phyloP scores from a whole-genome alignment of 371 early-diverging fungal species.

The Lichtheimia corymbifera region DNA sequence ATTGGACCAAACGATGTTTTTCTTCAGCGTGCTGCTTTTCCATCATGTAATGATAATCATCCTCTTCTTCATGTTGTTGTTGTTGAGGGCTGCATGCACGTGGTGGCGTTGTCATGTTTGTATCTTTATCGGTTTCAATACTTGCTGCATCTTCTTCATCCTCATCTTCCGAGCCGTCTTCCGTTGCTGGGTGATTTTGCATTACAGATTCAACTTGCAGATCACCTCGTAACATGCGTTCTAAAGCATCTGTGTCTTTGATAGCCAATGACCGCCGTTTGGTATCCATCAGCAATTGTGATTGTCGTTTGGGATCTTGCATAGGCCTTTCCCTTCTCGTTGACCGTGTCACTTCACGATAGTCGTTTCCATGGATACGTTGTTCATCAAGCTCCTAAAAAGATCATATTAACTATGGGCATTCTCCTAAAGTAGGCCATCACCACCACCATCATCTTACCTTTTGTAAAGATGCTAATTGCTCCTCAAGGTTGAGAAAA shows the following conservation, averaged over 20 bases:
- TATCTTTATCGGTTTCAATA: slow-evolving; percentile 17
- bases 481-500: slow-evolving; percentile 49
- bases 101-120: slow-evolving; percentile 21
- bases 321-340: slow-evolving; percentile 6
- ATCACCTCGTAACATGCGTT: slow-evolving; percentile 48
- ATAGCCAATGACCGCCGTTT: slow-evolving; percentile 49
- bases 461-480: slow-evolving; percentile 45
- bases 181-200: not conserved
- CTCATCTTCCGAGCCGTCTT: slow-evolving; percentile 16
- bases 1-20: slow-evolving; percentile 11
- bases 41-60: not conserved
- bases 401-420: not conserved
- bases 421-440: too few relatives aligned
- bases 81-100: slow-evolving; percentile 15
- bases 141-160: slow-evolving; percentile 15
- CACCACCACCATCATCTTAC: slow-evolving; percentile 20
- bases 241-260: slow-evolving; percentile 45
- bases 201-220: slow-evolving; percentile 19
- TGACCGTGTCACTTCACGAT: too few relatives aligned
- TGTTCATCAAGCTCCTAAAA: slow-evolving; percentile 1
- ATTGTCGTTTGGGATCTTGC: slow-evolving; percentile 44
- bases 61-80: not conserved
- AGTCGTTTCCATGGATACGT: not conserved
- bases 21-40: slow-evolving; percentile 5
- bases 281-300: slow-evolving; percentile 51